A percentile compares a stretch with the other conserved stretches of the same genome.
phyloP scores from a whole-genome alignment of 345 rosid genomes.

The thale cress (Arabidopsis thaliana) region TAIR10.1 NC_003074.8:20821001-20821500 shows the following conservation, averaged over 20 bases:
- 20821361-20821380: slow-evolving; percentile 11
- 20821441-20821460: no score
- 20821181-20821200: background rate
- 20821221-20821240: background rate
- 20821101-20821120: background rate
- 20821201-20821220: background rate
- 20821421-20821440: background rate
- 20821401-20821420: background rate
- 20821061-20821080: background rate
- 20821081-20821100: background rate
- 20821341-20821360: background rate
- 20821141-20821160: background rate
- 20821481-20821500: background rate
- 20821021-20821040: background rate
- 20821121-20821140: background rate
- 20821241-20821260: background rate
- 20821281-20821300: background rate
- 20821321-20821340: background rate
- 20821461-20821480: background rate
- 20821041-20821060: slow-evolving; percentile 4
- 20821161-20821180: background rate
- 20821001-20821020: background rate
- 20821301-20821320: background rate
- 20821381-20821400: slow-evolving; percentile 1
- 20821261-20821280: background rate